Evolutionary conservation across 352 stramenopile genomes (phyloP), one percentile per base, ranked within the genome.

Genomic region (Globisporangium polare): DNA sequence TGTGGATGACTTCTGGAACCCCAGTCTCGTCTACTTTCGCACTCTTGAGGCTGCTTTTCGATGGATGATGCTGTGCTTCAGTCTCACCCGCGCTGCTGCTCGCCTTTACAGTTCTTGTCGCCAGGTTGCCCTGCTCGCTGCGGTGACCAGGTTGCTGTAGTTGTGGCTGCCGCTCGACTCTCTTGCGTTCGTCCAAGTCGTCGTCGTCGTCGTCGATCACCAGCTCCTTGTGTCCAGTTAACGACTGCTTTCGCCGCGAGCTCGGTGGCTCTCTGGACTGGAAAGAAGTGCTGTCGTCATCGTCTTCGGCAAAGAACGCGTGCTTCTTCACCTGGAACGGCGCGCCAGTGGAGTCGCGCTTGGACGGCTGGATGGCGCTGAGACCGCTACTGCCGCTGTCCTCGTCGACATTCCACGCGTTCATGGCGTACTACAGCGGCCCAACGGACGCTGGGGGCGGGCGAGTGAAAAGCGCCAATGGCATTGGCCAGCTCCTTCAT

Each of bases 231-330:
- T 31, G 41, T 10, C 45, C 62, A 37, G 59, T 68, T 22, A 4
- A 43, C 9, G 50, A 26, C 49, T 68, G 60, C 18, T 72, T 67
- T 20, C 65, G 68, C 1, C 71, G 71, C 46, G 58, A 70, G 9
- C 45, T 51, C 2, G 39, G 17, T 15, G 31, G 17, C 15, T 37
- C n/a, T 6, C 46, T 43, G 18, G 10, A 46, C 0, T 1, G 22
- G 20, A 33, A 26, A 27, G 35, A 41, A 3, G 2, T 17, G 22
- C 61, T 47, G 41, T 63, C 52, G 2, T 61, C 47, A 33, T 60
- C 52, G 4, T 69, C 53, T 4, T 54, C 72, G 1, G 29, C 47
- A 20, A 80, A 80, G 57, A 77, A 77, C 8, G 58, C 73, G 27
- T 64, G 63, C 41, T 71, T 73, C 24, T 66, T 53, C 35, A 53